These are phyloP conservation scores for Sicyos edulis DNA, from an alignment of 306 rosid species.

Conservation along the genomic window DNA sequence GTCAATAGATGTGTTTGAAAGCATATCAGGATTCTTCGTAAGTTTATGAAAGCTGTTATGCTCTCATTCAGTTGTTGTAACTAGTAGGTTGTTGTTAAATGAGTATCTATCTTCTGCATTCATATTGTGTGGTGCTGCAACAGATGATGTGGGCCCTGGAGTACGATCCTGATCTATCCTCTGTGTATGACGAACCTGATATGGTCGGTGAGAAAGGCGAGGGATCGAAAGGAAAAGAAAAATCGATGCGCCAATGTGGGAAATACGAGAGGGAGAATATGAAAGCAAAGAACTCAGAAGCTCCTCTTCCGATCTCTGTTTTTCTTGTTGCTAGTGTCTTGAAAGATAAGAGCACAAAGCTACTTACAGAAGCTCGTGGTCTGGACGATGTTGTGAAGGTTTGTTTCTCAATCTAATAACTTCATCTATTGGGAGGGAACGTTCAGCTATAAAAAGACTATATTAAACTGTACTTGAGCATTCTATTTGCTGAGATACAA, in stretches of 20 bases:
- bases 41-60: background rate
- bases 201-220: conserved; percentile 33
- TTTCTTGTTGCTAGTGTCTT: conserved; percentile 96
- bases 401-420: conserved; percentile 25
- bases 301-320: conserved; percentile 82
- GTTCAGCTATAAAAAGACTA: background rate
- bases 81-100: too few species aligned
- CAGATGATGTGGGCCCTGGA: conserved; percentile 99
- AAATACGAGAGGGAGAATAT: conserved; percentile 73
- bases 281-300: conserved; percentile 59
- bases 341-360: conserved; percentile 80
- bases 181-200: conserved; percentile 59
- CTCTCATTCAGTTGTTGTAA: background rate
- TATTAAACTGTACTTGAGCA: conserved; percentile 5
- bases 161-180: conserved; percentile 69
- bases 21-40: background rate
- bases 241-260: conserved; percentile 78
- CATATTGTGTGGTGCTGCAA: conserved; percentile 4
- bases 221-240: conserved; percentile 58
- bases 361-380: conserved; percentile 83
- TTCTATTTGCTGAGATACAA: too few species aligned
- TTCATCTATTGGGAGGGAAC: background rate
- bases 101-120: background rate
- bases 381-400: conserved; percentile 97
- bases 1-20: background rate